A percentile compares a stretch with the other conserved stretches of the same genome.
Evolutionary conservation across 805 yeast genomes (phyloP).

Genomic region (Torulaspora maleeae): DNA sequence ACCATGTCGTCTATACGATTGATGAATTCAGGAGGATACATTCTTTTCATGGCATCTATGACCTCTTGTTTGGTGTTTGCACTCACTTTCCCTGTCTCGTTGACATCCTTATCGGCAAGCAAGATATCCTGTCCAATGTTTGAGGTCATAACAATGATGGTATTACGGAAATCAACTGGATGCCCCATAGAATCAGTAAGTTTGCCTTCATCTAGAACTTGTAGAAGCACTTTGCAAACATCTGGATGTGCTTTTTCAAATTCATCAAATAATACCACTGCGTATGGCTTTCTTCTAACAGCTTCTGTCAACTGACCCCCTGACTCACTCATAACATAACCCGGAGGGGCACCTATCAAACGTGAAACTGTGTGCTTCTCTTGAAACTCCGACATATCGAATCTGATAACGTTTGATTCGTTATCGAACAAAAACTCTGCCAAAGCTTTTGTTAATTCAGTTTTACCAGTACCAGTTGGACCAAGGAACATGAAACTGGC

Average conservation of each 20-base stretch:
- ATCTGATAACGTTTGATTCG: constrained; percentile 78
- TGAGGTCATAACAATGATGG: constrained; percentile 94
- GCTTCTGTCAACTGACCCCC: constrained; percentile 97
- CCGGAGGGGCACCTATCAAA: constrained; percentile 96
- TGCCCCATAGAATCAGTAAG: constrained; percentile 94
- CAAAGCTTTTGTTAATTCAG: constrained; percentile 87
- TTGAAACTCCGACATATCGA: constrained; percentile 98
- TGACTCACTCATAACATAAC: constrained; percentile 89
- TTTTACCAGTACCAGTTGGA: constrained; percentile 98
- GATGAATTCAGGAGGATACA: constrained; percentile 92
- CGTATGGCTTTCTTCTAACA: constrained; percentile 88
- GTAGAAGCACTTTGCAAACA: constrained; percentile 82
- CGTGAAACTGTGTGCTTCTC: constrained; percentile 89
- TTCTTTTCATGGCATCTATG: constrained; percentile 57
- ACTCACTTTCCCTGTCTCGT: constrained; percentile 57
- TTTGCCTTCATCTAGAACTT: constrained; percentile 92
- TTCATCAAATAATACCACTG: constrained; percentile 91
- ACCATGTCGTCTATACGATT: constrained; percentile 92
- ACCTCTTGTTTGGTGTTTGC: constrained; percentile 53
- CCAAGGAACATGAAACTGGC: constrained; percentile 96
- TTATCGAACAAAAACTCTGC: constrained; percentile 92
- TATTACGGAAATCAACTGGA: constrained; percentile 88
- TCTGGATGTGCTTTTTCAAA: constrained; percentile 97
- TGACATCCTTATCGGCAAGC: constrained; percentile 52
- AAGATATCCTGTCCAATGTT: constrained; percentile 92